These are phyloP conservation scores for Xylaria bambusicola DNA, from an alignment of 495 filamentous ascomycete species.

Conservation along the genomic window DNA sequence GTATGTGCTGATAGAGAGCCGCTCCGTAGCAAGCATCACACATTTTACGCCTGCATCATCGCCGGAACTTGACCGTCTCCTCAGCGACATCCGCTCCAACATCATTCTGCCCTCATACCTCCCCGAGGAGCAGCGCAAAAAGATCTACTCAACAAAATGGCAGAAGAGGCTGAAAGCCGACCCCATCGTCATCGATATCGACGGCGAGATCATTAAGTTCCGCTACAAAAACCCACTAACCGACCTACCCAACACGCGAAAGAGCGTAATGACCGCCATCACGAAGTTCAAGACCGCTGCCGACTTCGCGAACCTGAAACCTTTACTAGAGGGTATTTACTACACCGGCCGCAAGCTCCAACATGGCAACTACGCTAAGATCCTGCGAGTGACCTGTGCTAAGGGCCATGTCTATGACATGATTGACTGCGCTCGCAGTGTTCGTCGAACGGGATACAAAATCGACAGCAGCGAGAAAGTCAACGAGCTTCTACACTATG, in stretches of 20 bases:
- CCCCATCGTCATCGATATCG: conserved; percentile 62
- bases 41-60: conserved; percentile 38
- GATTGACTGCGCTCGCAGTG: conserved; percentile 54
- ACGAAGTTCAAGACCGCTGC: conserved; percentile 52
- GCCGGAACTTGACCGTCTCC: conserved; percentile 39
- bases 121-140: conserved; percentile 52
- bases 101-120: conserved; percentile 68
- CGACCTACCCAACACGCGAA: conserved; percentile 37
- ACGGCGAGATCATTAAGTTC: conserved; percentile 58
- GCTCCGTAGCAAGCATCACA: conserved; percentile 18
- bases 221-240: conserved; percentile 43
- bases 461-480: conserved; percentile 46
- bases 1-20: conserved; percentile 13
- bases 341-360: conserved; percentile 43
- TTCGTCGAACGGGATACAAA: conserved; percentile 50
- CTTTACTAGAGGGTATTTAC: conserved; percentile 59
- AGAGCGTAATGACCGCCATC: conserved; percentile 43
- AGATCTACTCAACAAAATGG: conserved; percentile 55
- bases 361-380: conserved; percentile 33
- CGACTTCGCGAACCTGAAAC: conserved; percentile 64
- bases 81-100: conserved; percentile 59
- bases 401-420: conserved; percentile 48
- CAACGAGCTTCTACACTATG: conserved; percentile 48
- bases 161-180: conserved; percentile 55
- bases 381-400: conserved; percentile 43